A percentile compares a stretch with the other conserved stretches of the same genome.
Evolutionary conservation across 2,329 filamentous ascomycete genomes (phyloP).

Genomic region (Penicillium hordei): DNA sequence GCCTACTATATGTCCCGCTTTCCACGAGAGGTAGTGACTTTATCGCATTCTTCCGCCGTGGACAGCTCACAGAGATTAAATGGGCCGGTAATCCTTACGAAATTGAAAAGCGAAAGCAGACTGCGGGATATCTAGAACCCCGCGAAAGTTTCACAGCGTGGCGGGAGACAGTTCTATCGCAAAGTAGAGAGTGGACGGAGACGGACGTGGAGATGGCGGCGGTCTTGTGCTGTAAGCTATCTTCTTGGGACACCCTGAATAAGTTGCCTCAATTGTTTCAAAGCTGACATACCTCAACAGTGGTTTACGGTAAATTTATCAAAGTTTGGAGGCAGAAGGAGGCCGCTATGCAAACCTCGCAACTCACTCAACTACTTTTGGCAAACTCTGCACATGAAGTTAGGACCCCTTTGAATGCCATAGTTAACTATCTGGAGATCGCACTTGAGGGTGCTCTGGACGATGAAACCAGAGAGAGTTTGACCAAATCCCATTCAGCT

Average conservation of each 20-base stretch:
- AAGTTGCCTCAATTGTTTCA: not conserved
- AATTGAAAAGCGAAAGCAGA: conserved; percentile 75
- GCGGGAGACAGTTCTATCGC: conserved; percentile 77
- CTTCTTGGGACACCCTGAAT: not conserved
- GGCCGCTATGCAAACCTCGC: conserved; percentile 75
- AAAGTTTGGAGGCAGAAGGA: conserved; percentile 93
- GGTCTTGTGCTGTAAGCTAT: conserved; percentile 61
- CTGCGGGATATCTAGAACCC: conserved; percentile 72
- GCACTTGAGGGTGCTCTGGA: conserved; percentile 79
- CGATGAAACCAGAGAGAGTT: conserved; percentile 77
- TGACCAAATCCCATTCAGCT: conserved; percentile 81
- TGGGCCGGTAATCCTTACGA: conserved; percentile 57
- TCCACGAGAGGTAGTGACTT: conserved; percentile 76
- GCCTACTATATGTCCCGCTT: conserved; percentile 77
- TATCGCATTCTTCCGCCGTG: conserved; percentile 85
- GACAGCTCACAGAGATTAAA: conserved; percentile 79
- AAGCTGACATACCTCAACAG: not conserved
- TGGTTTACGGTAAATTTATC: conserved; percentile 88
- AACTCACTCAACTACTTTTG: conserved; percentile 73
- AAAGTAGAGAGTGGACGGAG: conserved; percentile 83
- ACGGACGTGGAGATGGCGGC: conserved; percentile 87
- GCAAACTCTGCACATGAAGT: conserved; percentile 92
- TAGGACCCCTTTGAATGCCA: conserved; percentile 84
- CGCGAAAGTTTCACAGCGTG: conserved; percentile 78
- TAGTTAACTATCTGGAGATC: conserved; percentile 93